phyloP scores from a whole-genome alignment of 768 basidiomycete genomes.

The Harrya chromipes region DNA sequence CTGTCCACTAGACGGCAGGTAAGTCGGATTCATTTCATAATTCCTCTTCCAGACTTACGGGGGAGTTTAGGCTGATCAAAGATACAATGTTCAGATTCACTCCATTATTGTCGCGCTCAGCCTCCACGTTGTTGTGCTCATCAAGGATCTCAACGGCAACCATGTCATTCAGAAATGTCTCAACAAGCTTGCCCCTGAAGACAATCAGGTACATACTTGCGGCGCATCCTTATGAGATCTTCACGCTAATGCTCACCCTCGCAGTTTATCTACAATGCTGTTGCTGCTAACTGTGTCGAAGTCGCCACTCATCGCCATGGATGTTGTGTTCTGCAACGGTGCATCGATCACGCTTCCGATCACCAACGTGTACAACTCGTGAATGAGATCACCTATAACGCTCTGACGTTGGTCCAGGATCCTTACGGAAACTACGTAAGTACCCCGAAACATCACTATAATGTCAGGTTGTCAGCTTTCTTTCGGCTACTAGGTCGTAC shows the following conservation, averaged over 20 bases:
- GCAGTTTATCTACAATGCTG: slow-evolving; percentile 98
- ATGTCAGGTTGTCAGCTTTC: neutral
- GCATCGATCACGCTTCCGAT: slow-evolving; percentile 97
- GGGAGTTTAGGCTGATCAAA: slow-evolving; percentile 66
- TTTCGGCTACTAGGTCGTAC: slow-evolving; percentile 65
- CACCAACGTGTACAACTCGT: slow-evolving; percentile 94
- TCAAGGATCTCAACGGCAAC: slow-evolving; percentile 97
- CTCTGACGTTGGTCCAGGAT: slow-evolving; percentile 95
- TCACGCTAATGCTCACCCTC: neutral
- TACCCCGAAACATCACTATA: slow-evolving; percentile 4
- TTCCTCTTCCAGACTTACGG: slow-evolving; percentile 53
- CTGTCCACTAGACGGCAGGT: slow-evolving; percentile 91
- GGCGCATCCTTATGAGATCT: neutral
- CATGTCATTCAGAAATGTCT: slow-evolving; percentile 99
- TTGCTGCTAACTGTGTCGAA: slow-evolving; percentile 97
- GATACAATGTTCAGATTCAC: slow-evolving; percentile 90
- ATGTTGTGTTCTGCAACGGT: slow-evolving; percentile 96
- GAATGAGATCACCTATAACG: slow-evolving; percentile 98
- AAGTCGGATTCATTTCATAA: slow-evolving; percentile 40
- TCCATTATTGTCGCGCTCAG: slow-evolving; percentile 96
- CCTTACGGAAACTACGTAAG: slow-evolving; percentile 90
- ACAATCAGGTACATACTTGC: slow-evolving; percentile 74
- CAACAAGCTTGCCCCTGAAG: slow-evolving; percentile 96
- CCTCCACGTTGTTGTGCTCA: slow-evolving; percentile 96
- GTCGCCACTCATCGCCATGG: slow-evolving; percentile 98